phyloP scores from a whole-genome alignment of 345 rosid species.

The Citrus unshiu region DNA sequence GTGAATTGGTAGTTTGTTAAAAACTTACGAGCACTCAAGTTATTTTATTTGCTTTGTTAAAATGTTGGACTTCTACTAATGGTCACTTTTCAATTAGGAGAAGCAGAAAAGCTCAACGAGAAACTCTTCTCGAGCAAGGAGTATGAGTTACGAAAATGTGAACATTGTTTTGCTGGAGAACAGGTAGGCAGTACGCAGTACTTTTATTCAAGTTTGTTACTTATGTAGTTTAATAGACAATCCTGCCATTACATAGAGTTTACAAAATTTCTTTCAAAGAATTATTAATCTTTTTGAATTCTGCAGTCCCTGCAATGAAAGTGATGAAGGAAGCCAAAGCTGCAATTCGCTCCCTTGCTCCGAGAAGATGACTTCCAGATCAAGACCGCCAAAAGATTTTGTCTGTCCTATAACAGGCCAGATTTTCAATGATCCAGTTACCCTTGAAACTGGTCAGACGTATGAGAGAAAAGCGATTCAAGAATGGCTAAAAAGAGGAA shows the following conservation, averaged over 20 bases:
- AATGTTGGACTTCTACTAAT: constrained; percentile 10
- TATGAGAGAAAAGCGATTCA: constrained; percentile 71
- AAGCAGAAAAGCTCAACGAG: constrained; percentile 18
- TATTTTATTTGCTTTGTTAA: constrained; percentile 7
- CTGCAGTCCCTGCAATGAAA: constrained; percentile 33
- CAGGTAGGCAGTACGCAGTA: constrained; percentile 20
- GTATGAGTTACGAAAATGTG: constrained; percentile 29
- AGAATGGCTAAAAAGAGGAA: constrained; percentile 67
- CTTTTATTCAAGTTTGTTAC: neutral
- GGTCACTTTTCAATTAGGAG: constrained; percentile 21
- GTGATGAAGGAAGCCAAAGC: constrained; percentile 49
- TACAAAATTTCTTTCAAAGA: neutral
- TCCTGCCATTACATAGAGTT: neutral
- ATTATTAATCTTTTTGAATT: neutral
- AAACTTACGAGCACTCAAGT: neutral
- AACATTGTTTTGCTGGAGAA: constrained; percentile 26
- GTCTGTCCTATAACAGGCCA: constrained; percentile 68
- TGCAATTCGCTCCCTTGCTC: constrained; percentile 40
- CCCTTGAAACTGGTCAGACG: constrained; percentile 75
- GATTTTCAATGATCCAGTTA: constrained; percentile 58
- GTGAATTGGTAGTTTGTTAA: constrained; percentile 26
- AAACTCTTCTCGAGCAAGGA: constrained; percentile 16
- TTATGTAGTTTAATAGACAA: neutral
- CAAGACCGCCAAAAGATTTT: constrained; percentile 65
- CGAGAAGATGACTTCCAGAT: constrained; percentile 35